phyloP scores from a whole-genome alignment of 169 alveolate genomes.

The Theileria equi region DNA sequence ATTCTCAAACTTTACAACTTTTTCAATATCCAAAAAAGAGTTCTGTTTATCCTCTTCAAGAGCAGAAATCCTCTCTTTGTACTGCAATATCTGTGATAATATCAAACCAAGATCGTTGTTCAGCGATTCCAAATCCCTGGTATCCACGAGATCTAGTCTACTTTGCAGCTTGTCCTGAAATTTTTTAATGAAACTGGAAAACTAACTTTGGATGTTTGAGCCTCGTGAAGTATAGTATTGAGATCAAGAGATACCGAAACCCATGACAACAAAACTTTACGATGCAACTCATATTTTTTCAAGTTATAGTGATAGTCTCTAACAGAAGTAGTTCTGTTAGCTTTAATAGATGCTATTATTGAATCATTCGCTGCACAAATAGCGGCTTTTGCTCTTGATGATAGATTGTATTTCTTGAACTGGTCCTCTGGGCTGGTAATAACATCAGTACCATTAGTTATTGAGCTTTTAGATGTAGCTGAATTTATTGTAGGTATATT shows the following conservation, averaged over 20 bases:
- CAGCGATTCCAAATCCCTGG: neutral
- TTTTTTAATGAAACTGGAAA: neutral
- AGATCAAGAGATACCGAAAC: constrained; percentile 11
- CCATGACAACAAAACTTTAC: constrained; percentile 11
- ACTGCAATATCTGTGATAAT: neutral
- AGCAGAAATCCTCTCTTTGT: neutral
- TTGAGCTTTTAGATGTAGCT: neutral
- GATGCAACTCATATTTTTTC: constrained; percentile 20
- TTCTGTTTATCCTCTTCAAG: constrained; percentile 4
- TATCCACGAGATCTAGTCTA: neutral
- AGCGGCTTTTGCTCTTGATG: neutral
- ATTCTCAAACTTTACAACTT: constrained; percentile 9
- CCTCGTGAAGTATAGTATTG: constrained; percentile 7
- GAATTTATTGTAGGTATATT: neutral
- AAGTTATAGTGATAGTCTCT: constrained; percentile 12
- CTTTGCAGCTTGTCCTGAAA: constrained; percentile 9
- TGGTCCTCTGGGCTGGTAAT: constrained; percentile 2
- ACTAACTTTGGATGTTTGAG: neutral
- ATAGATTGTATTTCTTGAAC: neutral
- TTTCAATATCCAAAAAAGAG: neutral
- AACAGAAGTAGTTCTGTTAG: neutral
- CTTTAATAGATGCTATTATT: constrained; percentile 4
- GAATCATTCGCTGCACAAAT: constrained; percentile 11
- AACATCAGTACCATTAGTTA: neutral
- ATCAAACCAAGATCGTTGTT: constrained; percentile 2